Base-by-base conservation (phyloP, 306 rosid species). In the Rosa persica region DNA sequence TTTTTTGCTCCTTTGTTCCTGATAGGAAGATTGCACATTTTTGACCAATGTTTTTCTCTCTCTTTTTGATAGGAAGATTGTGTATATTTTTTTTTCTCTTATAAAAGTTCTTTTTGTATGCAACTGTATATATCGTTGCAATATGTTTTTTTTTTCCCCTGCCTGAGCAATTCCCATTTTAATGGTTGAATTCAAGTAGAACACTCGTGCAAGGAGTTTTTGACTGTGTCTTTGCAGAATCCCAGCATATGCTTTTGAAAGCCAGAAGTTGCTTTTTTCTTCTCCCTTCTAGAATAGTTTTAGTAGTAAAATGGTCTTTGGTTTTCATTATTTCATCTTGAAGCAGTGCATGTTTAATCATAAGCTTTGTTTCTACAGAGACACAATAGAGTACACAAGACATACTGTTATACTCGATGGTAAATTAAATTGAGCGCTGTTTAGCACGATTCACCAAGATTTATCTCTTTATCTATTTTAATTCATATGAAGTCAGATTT, bases 401-500 rank as follows among this genome's bases (percentile, higher is more conserved):
- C 36, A 30, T 30, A 30, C 36, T 2, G 36, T 30, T 30, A 30
- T 30, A 30, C 36, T 30, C 36, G 2, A 30, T 30, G 36, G 36
- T 30, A 30, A 30, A 30, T 30, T 30, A 30, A 30, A 30, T 30
- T 30, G 36, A 30, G 36, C 2, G 61, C 22, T 25, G 2, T 49
- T 16, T 46, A 51, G 19, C 20, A 12, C 6, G n/a, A 51, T 30
- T 30, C 36, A 30, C 36, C 36, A 30, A 2, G 36, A 30, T 30
- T 30, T 30, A 30, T 30, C 36, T 30, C 36, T 30, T 30, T 30
- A 30, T 30, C 36, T 30, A 30, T 30, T 30, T 30, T 30, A 30
- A 36, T 76, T 66, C 8, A 15, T 70, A 23, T 70, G 58, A 70
- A n/a, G 58, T 25, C 57, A 13, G 55, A 70, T 25, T 42, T 70